phyloP scores from a whole-genome alignment of 2,329 filamentous ascomycete species.

The Fusarium secorum region DNA sequence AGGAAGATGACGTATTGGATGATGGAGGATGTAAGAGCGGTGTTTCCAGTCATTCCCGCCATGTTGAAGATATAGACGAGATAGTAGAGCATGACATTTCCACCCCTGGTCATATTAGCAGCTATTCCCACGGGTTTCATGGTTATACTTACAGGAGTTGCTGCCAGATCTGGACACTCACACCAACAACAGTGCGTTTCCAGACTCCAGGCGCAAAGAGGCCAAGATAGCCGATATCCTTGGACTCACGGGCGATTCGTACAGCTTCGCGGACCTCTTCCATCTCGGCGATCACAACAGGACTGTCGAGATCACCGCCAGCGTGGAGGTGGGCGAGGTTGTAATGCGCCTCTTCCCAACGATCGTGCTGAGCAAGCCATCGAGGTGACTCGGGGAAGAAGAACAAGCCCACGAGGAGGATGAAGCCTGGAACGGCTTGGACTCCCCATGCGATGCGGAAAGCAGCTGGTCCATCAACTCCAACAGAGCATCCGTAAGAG shows the following conservation, averaged over 20 bases:
- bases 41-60: slow-evolving; percentile 58
- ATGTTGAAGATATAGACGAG: slow-evolving; percentile 70
- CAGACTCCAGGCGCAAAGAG: slow-evolving; percentile 58
- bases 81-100: slow-evolving; percentile 66
- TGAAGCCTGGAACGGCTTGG: slow-evolving; percentile 67
- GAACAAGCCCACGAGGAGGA: slow-evolving; percentile 64
- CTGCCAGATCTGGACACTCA: slow-evolving; percentile 62
- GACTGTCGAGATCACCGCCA: slow-evolving; percentile 60
- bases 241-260: slow-evolving; percentile 48
- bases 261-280: slow-evolving; percentile 59
- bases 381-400: slow-evolving; percentile 69
- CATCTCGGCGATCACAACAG: slow-evolving; percentile 65
- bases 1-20: slow-evolving; percentile 66
- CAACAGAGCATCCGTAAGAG: slow-evolving; percentile 66
- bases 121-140: fast-evolving
- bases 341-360: slow-evolving; percentile 62
- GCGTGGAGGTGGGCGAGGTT: slow-evolving; percentile 66
- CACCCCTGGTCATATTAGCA: slow-evolving; percentile 46
- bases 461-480: slow-evolving; percentile 60
- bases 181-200: slow-evolving; percentile 59
- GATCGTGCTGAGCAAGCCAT: slow-evolving; percentile 69
- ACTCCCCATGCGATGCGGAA: slow-evolving; percentile 72
- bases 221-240: slow-evolving; percentile 50
- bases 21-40: slow-evolving; percentile 58
- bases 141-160: slow-evolving; percentile 51